Evolutionary conservation across 257 asterid species (phyloP).

Genomic region (Petunia axillaris): DNA sequence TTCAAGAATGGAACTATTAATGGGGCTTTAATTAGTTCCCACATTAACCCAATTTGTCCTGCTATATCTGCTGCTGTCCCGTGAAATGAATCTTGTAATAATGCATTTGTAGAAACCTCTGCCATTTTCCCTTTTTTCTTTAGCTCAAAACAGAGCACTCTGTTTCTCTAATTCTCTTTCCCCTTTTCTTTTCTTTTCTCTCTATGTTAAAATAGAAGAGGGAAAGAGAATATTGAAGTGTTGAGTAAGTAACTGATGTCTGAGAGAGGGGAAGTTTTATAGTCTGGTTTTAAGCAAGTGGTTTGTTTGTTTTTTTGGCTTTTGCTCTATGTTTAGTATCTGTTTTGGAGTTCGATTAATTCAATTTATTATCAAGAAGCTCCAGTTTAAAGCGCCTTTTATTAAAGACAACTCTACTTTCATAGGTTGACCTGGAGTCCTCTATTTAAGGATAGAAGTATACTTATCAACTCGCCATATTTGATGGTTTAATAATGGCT

Average conservation of each 20-base stretch:
- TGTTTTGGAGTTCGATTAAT: too few species aligned
- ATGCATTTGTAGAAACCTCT: constrained; percentile 24
- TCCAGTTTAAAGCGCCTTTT: too few species aligned
- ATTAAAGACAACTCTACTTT: too few species aligned
- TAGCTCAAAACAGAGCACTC: constrained; percentile 23
- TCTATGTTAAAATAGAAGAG: constrained; percentile 7
- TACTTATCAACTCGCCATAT: too few species aligned
- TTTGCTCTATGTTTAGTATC: too few species aligned
- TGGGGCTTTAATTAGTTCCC: constrained; percentile 85
- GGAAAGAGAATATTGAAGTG: background rate
- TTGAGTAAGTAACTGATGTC: constrained; percentile 39
- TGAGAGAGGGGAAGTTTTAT: constrained; percentile 12
- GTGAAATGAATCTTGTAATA: constrained; percentile 26
- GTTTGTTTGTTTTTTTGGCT: too few species aligned
- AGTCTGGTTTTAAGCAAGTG: constrained; percentile 5
- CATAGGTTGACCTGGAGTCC: too few species aligned
- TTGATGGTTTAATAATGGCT: too few species aligned
- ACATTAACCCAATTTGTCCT: constrained; percentile 69
- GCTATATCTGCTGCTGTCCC: constrained; percentile 60
- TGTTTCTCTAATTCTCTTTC: background rate
- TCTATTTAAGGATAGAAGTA: too few species aligned
- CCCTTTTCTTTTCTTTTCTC: background rate
- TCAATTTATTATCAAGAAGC: too few species aligned
- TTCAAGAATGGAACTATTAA: constrained; percentile 71
- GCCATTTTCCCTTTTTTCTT: background rate